phyloP scores from a whole-genome alignment of 176 grass and related monocot genomes.

The Musa itinerans region DNA sequence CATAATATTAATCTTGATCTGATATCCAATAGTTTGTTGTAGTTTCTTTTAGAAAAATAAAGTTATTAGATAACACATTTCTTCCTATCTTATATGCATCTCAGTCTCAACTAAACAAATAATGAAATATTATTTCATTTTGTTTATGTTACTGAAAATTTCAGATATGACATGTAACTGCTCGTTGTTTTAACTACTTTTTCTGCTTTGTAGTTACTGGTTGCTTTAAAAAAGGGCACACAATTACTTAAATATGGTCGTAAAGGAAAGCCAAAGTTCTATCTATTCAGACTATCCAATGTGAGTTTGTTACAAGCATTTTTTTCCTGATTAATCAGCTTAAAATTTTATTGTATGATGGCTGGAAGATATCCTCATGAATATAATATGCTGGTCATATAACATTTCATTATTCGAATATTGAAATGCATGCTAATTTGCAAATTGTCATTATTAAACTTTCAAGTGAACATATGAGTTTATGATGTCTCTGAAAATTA shows the following conservation, averaged over 20 bases:
- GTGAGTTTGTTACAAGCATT: slow-evolving; percentile 37
- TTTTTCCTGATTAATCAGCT: not conserved
- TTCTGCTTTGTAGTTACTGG: slow-evolving; percentile 33
- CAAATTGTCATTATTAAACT: not conserved
- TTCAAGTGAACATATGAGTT: not conserved
- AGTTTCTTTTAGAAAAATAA: too few species aligned
- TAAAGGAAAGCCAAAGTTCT: slow-evolving; percentile 93
- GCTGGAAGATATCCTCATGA: not conserved
- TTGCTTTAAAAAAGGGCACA: slow-evolving; percentile 88
- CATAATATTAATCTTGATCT: too few species aligned
- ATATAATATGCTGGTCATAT: not conserved
- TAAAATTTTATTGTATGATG: not conserved
- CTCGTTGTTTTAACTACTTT: not conserved
- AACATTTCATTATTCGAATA: not conserved
- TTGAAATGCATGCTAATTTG: not conserved
- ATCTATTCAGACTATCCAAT: slow-evolving; percentile 68
- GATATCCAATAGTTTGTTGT: too few species aligned
- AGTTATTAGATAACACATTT: not conserved
- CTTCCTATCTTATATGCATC: not conserved
- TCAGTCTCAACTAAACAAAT: not conserved
- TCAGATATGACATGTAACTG: not conserved
- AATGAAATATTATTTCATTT: not conserved
- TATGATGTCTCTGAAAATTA: not conserved
- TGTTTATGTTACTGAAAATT: not conserved
- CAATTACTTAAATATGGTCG: slow-evolving; percentile 90